Evolutionary conservation across 345 rosid species (phyloP), one percentile per base, ranked within the genome.

Genomic region (Camelina hispida): DNA sequence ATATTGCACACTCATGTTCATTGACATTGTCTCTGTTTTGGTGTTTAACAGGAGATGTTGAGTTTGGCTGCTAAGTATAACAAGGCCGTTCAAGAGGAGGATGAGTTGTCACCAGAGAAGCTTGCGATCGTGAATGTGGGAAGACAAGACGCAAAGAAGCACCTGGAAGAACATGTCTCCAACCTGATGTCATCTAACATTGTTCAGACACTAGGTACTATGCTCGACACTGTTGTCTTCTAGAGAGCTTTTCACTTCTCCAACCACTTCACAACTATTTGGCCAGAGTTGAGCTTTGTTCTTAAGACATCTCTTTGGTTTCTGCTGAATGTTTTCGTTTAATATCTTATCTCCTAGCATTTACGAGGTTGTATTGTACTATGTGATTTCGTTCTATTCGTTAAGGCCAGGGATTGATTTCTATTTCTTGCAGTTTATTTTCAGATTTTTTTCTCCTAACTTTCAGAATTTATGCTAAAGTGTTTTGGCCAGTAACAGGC

Each of bases 141-240:
- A 75, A 87, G 98, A 82, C 99, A 95, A 81, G 99, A 95, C 59
- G 97, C 98, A 11, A 95, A 95, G 85, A 95, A 95, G 85, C 98
- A 95, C 81, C 91, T 95, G 23, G 98, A 92, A 81, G 99, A 95
- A 59, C 97, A 95, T 47, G 93, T 92, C 62, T 87, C 99, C 20
- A 88, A 95, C 83, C 65, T 95, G 76, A 95, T 95, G 99, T 95
- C 99, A n/a, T 87, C 98, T 58, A 95, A 95, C 89, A 95, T 92
- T 46, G 92, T 92, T 28, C 99, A 95, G 81, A 95, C 99, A 48
- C 76, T 95, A 71, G 98, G 99, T 56, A 93, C 98, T 48, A 95
- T 95, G 98, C 94, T 95, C 0, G 99, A 93, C 82, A 95, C 98
- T 6, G 98, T 95, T 30, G 93, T 90, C 57, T 95, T 93, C 81